Evolutionary conservation across 345 rosid species (phyloP), one percentile per base, ranked within the genome.

Genomic region (Rhizophora mangle): DNA sequence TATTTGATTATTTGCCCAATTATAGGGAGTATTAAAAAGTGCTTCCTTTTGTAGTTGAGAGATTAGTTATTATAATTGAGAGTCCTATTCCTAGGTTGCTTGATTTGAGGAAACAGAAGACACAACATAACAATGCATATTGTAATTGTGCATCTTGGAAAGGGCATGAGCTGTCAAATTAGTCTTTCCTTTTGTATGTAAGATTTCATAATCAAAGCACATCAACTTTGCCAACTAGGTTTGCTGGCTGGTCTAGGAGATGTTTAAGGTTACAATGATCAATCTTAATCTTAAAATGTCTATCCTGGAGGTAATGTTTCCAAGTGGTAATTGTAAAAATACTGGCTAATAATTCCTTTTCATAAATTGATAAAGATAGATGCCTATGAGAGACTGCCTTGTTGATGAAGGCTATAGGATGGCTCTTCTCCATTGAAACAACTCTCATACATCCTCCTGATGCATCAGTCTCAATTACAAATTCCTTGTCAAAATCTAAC

Each of bases 111-210:
- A 34, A 8, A 39, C 3, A 39, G 3, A 9, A 10, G 47, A 9
- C 2, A 39, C 5, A 11, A 2, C 47, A 39, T 10, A 39, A 2
- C 2, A 9, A 0, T 39, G 4, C 0, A 39, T 2, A 1, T 2
- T 0, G 3, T 39, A 10, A 2, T 3, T 39, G 0, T 9, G 16
- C 0, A 39, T 2, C 15, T 16, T 9, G 0, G 0, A 39, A 0
- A 39, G 15, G 3, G 47, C 16, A 10, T 39, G 0, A 11, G 4
- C 4, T 8, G 10, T 13, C 0, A 9, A 2, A 10, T 2, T 11
- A 0, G 1, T 2, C 43, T 37, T 37, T 0, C 47, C 0, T 10
- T 39, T 4, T 3, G 2, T 39, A 10, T 55, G 9, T 2, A 8
- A 1, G 4, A 54, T 5, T 7, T 55, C 1, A 55, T 20, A 54